Percentiles rank a stretch among this genome's conserved stretches.
Evolutionary conservation across 1,284 basidiomycete genomes (phyloP).

Genomic region (Xerocomus amazonicus): DNA sequence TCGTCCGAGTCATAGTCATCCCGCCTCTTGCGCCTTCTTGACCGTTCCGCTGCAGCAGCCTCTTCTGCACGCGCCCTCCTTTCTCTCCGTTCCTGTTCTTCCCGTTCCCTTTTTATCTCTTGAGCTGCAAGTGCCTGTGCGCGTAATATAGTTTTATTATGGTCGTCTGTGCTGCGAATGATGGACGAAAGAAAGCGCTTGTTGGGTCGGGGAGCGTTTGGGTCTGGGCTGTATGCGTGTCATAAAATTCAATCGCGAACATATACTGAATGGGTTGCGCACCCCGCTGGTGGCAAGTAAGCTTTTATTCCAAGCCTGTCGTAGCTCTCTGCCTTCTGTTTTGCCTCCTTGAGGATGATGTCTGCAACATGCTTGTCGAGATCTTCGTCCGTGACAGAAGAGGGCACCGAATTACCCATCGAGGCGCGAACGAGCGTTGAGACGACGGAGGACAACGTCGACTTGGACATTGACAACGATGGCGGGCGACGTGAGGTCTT

Average conservation of each 20-base stretch:
- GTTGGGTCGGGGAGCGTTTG: conserved; percentile 78
- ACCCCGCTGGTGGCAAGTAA: conserved; percentile 53
- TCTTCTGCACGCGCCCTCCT: conserved; percentile 63
- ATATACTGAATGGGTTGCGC: conserved; percentile 23
- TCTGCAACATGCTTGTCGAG: conserved; percentile 87
- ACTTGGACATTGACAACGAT: conserved; percentile 29
- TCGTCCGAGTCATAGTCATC: conserved; percentile 33
- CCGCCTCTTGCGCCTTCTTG: conserved; percentile 41
- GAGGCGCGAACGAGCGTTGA: conserved; percentile 80
- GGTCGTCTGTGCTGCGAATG: conserved; percentile 87
- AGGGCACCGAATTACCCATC: conserved; percentile 66
- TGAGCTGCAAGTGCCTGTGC: conserved; percentile 74
- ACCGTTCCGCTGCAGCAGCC: conserved; percentile 59
- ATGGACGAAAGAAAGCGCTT: conserved; percentile 88
- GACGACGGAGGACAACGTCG: conserved; percentile 74
- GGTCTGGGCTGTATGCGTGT: conserved; percentile 36
- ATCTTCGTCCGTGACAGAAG: conserved; percentile 73
- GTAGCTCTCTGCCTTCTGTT: conserved; percentile 79
- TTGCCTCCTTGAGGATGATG: conserved; percentile 85
- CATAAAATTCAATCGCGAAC: not conserved
- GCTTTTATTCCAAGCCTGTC: conserved; percentile 63
- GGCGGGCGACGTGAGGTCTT: conserved; percentile 1
- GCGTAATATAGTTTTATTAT: conserved; percentile 79
- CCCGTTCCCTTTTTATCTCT: conserved; percentile 62
- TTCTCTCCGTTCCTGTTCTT: conserved; percentile 60